phyloP scores from a whole-genome alignment of 352 stramenopile species.

The Phytophthora litchii region DNA sequence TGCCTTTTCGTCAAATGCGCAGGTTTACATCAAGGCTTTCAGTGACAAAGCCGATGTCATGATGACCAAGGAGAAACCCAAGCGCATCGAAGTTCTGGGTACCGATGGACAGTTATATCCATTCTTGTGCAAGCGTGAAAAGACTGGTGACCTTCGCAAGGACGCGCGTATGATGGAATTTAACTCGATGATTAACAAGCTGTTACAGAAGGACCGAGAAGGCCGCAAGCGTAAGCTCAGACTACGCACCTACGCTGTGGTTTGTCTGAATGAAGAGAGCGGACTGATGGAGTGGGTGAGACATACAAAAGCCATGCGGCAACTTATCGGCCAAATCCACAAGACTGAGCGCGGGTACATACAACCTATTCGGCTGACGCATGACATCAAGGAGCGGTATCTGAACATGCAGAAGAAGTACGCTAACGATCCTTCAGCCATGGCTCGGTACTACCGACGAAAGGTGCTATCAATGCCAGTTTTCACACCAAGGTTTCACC shows the following conservation, averaged over 20 bases:
- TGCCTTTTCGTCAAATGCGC: slow-evolving; percentile 66
- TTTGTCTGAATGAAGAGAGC: slow-evolving; percentile 99
- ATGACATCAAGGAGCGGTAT: slow-evolving; percentile 87
- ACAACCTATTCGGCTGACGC: slow-evolving; percentile 74
- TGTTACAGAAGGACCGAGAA: slow-evolving; percentile 94
- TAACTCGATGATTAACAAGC: slow-evolving; percentile 99
- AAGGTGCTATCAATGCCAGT: slow-evolving; percentile 67
- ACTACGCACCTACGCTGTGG: slow-evolving; percentile 98
- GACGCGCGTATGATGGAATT: slow-evolving; percentile 99
- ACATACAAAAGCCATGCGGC: slow-evolving; percentile 95
- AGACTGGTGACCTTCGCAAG: slow-evolving; percentile 99
- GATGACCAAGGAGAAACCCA: slow-evolving; percentile 99
- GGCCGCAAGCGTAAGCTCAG: slow-evolving; percentile 92
- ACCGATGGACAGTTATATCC: slow-evolving; percentile 79
- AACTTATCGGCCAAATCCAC: slow-evolving; percentile 87
- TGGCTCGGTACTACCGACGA: slow-evolving; percentile 70
- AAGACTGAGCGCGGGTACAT: slow-evolving; percentile 88
- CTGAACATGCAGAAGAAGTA: slow-evolving; percentile 91
- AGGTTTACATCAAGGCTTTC: slow-evolving; percentile 91
- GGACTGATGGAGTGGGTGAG: slow-evolving; percentile 99
- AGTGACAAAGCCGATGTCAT: slow-evolving; percentile 95
- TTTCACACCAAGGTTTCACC: slow-evolving; percentile 97
- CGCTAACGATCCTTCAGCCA: slow-evolving; percentile 75
- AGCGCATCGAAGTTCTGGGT: slow-evolving; percentile 93
- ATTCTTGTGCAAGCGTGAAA: slow-evolving; percentile 97